A percentile compares a stretch with the other conserved stretches of the same genome.
Conservation (phyloP, 2,329 filamentous ascomycete genomes). For the Epichloe bromicola region DNA sequence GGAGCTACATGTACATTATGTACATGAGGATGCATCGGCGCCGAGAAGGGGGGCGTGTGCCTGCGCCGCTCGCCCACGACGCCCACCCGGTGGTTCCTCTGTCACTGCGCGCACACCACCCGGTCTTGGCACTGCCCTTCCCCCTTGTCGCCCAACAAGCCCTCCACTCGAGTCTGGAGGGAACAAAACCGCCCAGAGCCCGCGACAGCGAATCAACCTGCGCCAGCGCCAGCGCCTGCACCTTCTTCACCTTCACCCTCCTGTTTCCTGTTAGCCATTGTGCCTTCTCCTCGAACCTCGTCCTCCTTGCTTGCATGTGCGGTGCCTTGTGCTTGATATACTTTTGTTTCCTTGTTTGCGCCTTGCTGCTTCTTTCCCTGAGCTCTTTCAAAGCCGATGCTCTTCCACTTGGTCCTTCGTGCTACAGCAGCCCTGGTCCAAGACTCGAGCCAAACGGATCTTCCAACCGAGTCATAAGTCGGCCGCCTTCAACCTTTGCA, state of each 20-base stretch:
- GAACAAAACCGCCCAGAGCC: not conserved
- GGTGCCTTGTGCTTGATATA: not conserved
- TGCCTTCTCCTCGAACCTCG: not conserved
- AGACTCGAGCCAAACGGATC: constrained; percentile 2
- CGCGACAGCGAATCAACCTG: not conserved
- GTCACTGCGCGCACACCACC: not conserved
- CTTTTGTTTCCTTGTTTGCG: not conserved
- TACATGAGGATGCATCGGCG: too few relatives aligned
- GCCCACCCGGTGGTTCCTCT: not conserved
- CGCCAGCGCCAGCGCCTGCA: not conserved
- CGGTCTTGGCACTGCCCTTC: not conserved
- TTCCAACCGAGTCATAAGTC: not conserved
- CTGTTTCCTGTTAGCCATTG: not conserved
- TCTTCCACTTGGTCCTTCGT: not conserved
- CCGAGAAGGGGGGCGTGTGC: not conserved
- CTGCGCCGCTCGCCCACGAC: not conserved
- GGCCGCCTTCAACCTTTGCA: not conserved
- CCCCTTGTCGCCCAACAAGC: not conserved
- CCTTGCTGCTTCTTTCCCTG: not conserved
- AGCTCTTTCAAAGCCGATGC: not conserved
- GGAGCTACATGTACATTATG: too few relatives aligned
- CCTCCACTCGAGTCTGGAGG: not conserved
- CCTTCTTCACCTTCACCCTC: not conserved
- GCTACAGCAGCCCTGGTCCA: not conserved
- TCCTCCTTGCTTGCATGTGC: not conserved